phyloP scores from a whole-genome alignment of 73 alveolate genomes.

The Paramecium octaurelia region DNA sequence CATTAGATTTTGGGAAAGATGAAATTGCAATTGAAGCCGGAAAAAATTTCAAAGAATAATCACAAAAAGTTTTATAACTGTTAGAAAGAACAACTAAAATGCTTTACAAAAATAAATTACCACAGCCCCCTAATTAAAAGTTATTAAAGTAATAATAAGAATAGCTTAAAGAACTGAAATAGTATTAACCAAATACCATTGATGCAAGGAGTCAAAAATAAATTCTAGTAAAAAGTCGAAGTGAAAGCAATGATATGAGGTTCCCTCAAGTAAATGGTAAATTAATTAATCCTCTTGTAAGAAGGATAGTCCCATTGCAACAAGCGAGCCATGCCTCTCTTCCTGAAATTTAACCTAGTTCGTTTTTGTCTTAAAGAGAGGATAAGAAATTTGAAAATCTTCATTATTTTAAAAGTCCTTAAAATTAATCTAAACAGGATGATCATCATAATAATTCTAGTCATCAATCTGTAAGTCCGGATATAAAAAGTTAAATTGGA shows the following conservation, averaged over 20 bases:
- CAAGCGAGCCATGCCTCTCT: not conserved
- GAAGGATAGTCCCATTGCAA: not conserved
- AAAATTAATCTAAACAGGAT: not conserved
- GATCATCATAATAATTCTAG: not conserved
- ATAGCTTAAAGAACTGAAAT: not conserved
- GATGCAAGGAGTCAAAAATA: not conserved
- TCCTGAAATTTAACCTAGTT: not conserved
- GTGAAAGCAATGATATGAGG: not conserved
- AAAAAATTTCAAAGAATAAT: not conserved
- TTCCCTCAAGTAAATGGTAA: not conserved
- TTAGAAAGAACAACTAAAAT: not conserved
- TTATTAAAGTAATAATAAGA: not conserved
- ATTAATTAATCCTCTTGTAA: not conserved
- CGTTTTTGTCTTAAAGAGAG: not conserved
- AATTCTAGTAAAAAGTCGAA: not conserved
- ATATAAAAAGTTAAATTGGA: not conserved
- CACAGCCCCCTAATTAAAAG: not conserved
- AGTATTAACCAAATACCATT: not conserved
- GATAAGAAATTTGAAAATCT: not conserved
- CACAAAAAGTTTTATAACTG: not conserved
- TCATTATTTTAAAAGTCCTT: not conserved
- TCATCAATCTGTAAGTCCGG: not conserved
- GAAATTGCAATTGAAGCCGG: not conserved
- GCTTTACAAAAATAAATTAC: not conserved
- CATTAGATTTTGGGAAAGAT: not conserved